These are phyloP conservation scores for Cystofilobasidium bisporidii DNA, from an alignment of 768 basidiomycete genomes.

Conservation along the genomic window DNA sequence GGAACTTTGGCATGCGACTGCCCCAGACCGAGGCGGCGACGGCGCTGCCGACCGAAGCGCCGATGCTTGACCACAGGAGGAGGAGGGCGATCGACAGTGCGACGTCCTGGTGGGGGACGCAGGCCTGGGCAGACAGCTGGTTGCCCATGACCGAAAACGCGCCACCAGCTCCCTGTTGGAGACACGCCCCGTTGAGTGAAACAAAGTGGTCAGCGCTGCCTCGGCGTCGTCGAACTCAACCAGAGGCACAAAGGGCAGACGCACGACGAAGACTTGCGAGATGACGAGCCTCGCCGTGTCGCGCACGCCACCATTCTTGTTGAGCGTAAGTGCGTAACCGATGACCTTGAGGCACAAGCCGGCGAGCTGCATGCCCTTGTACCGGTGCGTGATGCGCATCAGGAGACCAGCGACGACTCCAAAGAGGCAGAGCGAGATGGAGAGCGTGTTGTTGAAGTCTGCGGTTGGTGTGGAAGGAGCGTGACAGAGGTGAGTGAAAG, in stretches of 20 bases:
- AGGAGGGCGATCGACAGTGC: constrained; percentile 40
- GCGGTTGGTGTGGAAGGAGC: not conserved
- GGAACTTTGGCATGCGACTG: constrained; percentile 23
- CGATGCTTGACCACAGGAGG: constrained; percentile 40
- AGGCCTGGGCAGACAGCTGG: constrained; percentile 40
- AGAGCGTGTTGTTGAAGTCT: constrained; percentile 19
- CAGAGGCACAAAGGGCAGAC: constrained; percentile 14
- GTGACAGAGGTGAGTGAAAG: no score
- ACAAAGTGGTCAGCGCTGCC: no score
- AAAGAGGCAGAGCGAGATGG: constrained; percentile 33
- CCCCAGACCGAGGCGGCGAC: constrained; percentile 37
- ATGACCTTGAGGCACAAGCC: constrained; percentile 29
- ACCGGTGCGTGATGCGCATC: constrained; percentile 36
- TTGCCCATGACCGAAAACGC: constrained; percentile 37
- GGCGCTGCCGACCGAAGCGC: constrained; percentile 39
- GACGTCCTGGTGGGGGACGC: constrained; percentile 41
- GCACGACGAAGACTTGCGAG: constrained; percentile 34
- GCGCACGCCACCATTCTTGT: constrained; percentile 32
- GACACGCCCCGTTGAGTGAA: no score
- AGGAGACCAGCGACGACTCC: constrained; percentile 37
- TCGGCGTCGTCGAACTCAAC: not conserved
- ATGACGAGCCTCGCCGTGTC: constrained; percentile 35
- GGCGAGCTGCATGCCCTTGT: constrained; percentile 36
- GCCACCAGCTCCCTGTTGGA: constrained; percentile 28
- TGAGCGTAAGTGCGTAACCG: not conserved